A percentile compares a stretch with the other conserved stretches of the same genome.
phyloP scores from a whole-genome alignment of 2,329 filamentous ascomycete genomes.

The Colletotrichum graminicola region DNA sequence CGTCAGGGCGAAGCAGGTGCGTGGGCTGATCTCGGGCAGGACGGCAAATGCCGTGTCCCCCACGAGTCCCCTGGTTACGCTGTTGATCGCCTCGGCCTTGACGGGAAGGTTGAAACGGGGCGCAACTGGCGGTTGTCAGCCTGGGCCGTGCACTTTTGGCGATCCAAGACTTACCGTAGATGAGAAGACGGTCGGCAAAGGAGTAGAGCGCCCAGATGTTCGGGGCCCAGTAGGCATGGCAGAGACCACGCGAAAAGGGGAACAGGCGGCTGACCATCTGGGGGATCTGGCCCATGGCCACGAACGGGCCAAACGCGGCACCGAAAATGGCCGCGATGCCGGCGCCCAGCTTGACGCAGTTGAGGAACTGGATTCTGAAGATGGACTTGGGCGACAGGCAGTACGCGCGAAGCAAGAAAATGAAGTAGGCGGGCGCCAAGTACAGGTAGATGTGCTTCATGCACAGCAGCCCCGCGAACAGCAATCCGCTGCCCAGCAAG shows the following conservation, averaged over 20 bases:
- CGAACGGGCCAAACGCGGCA: constrained; percentile 91
- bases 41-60: constrained; percentile 96
- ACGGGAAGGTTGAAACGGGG: constrained; percentile 82
- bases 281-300: constrained; percentile 81
- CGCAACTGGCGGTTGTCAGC: constrained; percentile 71
- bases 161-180: constrained; percentile 72
- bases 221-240: constrained; percentile 98
- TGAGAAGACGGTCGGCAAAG: constrained; percentile 85
- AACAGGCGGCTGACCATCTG: constrained; percentile 90
- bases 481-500: constrained; percentile 80
- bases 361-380: constrained; percentile 80
- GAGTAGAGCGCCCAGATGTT: constrained; percentile 99
- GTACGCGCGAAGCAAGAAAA: constrained; percentile 90
- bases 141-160: neutral
- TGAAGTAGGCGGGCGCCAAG: constrained; percentile 93
- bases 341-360: constrained; percentile 84
- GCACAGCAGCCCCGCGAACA: constrained; percentile 89
- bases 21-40: constrained; percentile 85
- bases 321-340: constrained; percentile 79
- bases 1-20: constrained; percentile 84
- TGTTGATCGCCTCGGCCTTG: constrained; percentile 81
- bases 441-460: constrained; percentile 99
- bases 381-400: constrained; percentile 84
- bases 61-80: constrained; percentile 91
- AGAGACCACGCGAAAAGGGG: constrained; percentile 92